Conservation (phyloP, 306 rosid species). For the Echinosophora koreensis region DNA sequence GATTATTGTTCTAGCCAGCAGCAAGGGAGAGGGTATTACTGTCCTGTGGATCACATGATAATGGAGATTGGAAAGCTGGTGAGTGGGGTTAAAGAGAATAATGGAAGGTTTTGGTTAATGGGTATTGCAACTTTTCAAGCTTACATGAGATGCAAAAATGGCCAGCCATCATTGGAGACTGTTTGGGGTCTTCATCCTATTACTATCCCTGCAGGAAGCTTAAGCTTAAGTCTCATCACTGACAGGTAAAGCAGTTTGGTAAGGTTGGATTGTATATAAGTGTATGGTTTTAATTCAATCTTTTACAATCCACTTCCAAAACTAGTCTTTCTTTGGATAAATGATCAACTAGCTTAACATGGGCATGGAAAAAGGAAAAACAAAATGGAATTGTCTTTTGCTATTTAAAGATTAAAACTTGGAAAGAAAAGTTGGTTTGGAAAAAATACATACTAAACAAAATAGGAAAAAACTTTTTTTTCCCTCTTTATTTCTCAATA, state of each 20-base stretch:
- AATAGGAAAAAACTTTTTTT: constrained; percentile 35
- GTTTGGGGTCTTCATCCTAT: constrained; percentile 92
- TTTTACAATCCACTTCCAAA: constrained; percentile 34
- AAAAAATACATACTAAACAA: constrained; percentile 25
- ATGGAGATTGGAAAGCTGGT: constrained; percentile 88
- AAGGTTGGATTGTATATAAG: constrained; percentile 49
- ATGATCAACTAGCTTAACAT: constrained; percentile 23
- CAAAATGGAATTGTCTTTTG: constrained; percentile 38
- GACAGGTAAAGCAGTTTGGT: constrained; percentile 68
- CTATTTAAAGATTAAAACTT: constrained; percentile 38
- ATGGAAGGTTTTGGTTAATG: constrained; percentile 75
- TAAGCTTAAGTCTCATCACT: constrained; percentile 80
- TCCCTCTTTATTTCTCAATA: constrained; percentile 38
- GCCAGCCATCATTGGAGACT: constrained; percentile 73
- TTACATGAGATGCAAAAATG: constrained; percentile 84
- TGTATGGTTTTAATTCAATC: constrained; percentile 40
- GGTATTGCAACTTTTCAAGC: constrained; percentile 88
- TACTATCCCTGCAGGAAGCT: constrained; percentile 77
- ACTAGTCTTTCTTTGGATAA: constrained; percentile 39
- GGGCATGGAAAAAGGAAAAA: constrained; percentile 16
- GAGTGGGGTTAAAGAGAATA: constrained; percentile 52
- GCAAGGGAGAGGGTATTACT: constrained; percentile 64
- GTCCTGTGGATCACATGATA: constrained; percentile 80
- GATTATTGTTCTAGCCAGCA: constrained; percentile 55
- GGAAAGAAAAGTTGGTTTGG: constrained; percentile 8